Conservation (phyloP, 2,329 filamentous ascomycete species). For the Volutella citrinella region DNA sequence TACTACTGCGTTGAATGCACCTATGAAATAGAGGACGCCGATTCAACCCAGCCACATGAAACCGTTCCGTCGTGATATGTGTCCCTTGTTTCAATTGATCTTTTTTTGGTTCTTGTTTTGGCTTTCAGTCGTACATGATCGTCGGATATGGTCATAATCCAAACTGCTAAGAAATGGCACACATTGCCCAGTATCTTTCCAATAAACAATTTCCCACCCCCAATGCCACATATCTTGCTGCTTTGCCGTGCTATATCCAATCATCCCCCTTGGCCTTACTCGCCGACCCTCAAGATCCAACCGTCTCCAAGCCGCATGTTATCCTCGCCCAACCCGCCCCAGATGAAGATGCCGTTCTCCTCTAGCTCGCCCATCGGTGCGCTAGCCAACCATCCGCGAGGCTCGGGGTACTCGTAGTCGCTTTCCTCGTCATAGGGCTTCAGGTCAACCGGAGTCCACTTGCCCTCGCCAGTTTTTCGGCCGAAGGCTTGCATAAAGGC, state of each 20-base stretch:
- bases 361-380: constrained; percentile 57
- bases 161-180: no score
- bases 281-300: constrained; percentile 63
- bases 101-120: constrained; percentile 4
- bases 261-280: no score
- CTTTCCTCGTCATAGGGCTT: constrained; percentile 52
- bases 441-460: constrained; percentile 50
- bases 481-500: constrained; percentile 53
- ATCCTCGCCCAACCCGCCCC: constrained; percentile 54
- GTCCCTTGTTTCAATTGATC: constrained; percentile 5
- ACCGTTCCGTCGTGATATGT: constrained; percentile 7
- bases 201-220: constrained; percentile 9
- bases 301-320: constrained; percentile 56
- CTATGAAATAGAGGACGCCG: constrained; percentile 23
- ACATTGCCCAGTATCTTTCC: constrained; percentile 7
- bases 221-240: no score
- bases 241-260: no score
- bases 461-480: constrained; percentile 53
- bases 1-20: constrained; percentile 22
- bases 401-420: constrained; percentile 45
- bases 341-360: constrained; percentile 56
- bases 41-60: constrained; percentile 11
- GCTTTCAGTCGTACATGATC: no score
- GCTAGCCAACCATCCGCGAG: constrained; percentile 57
- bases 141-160: no score